A percentile compares a stretch with the other conserved stretches of the same genome.
phyloP scores from a whole-genome alignment of 108 stramenopile species.

The Mayamaea pseudoterrestris region DNA sequence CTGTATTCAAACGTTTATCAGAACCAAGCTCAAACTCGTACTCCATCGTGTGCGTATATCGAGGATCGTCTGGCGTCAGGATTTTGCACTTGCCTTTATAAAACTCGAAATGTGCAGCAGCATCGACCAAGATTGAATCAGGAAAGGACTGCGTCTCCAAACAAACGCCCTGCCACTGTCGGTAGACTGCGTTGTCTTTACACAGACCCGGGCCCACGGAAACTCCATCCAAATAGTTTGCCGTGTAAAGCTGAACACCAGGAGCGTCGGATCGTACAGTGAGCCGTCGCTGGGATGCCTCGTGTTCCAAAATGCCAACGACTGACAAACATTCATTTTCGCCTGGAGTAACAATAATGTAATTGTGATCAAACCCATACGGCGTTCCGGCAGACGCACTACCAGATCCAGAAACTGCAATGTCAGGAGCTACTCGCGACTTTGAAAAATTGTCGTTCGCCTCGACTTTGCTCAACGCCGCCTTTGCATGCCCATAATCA shows the following conservation, averaged over 20 bases:
- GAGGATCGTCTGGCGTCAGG: slow-evolving; percentile 27
- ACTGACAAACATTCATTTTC: too few relatives aligned
- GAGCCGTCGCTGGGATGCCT: background rate
- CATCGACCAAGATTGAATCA: slow-evolving; percentile 24
- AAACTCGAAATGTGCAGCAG: slow-evolving; percentile 22
- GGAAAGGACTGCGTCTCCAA: slow-evolving; percentile 84
- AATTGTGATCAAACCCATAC: slow-evolving; percentile 82
- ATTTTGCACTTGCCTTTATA: slow-evolving; percentile 49
- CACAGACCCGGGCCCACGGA: slow-evolving; percentile 8
- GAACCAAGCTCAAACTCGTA: slow-evolving; percentile 24
- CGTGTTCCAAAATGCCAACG: slow-evolving; percentile 4
- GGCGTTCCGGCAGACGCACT: slow-evolving; percentile 13
- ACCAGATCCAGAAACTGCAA: too few relatives aligned
- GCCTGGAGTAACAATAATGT: too few relatives aligned
- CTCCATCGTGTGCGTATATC: slow-evolving; percentile 35
- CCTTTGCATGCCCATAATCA: too few relatives aligned
- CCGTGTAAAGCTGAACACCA: slow-evolving; percentile 82
- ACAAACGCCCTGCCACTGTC: slow-evolving; percentile 61
- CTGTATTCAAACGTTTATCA: too few relatives aligned
- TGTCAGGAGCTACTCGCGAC: background rate
- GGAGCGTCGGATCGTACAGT: slow-evolving; percentile 41
- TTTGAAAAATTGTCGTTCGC: too few relatives aligned
- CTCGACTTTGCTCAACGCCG: background rate
- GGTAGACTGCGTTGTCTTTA: slow-evolving; percentile 32
- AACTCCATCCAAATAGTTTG: slow-evolving; percentile 48